Base-by-base conservation (phyloP, 2,329 filamentous ascomycete species). In the Eurotiales sp. region DNA sequence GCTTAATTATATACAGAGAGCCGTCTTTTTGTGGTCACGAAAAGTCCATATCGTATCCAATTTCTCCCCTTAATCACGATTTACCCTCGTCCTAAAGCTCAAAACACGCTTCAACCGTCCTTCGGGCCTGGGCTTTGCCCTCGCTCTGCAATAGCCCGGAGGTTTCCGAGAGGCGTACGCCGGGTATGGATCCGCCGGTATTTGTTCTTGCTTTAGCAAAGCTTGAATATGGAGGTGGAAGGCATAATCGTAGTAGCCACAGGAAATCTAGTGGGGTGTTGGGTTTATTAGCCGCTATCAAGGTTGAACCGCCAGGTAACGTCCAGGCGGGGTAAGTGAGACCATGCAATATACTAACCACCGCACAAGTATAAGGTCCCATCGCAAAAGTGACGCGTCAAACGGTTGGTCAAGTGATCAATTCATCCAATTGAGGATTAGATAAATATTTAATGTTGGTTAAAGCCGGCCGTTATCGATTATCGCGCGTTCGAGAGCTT, bases 211-310 rank as follows among this genome's bases (percentile, higher is more conserved):
- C 6, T n/a, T 3, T n/a, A 34, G 30, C 3, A 34, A 7, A 3
- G 19, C 21, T 25, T 49, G 25, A 27, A 49, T 41, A 5, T 49
- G 46, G 10, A 39, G 40, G 25, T 49, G 46, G 3, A 27, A 14
- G 27, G 39, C 30, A n/a, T 22, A 49, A 27, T 42, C 46, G 37
- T 32, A 49, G 21, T 49, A 49, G 23, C 46, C 46, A 11, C 30
- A 32, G 15, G 46, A 49, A 17, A 49, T 23, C 46, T 49, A 25
- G 3, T 14, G 23, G 39, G 19, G 12, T 34, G 14, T 34, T 14
- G 15, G 30, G 14, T 34, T 4, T 4, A 32, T 32, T 14, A 32
- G n/a, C 3, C n/a, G n/a, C 29, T 32, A 32, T 14, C 29, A 12
- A 6, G 10, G 10, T 12, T n/a, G n/a, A n/a, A n/a, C n/a, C n/a